Percentiles rank a stretch among this genome's conserved stretches.
These are phyloP conservation scores for Haplosporangium sp. DNA, from an alignment of 371 early-diverging fungal species.

Conservation along the genomic window DNA sequence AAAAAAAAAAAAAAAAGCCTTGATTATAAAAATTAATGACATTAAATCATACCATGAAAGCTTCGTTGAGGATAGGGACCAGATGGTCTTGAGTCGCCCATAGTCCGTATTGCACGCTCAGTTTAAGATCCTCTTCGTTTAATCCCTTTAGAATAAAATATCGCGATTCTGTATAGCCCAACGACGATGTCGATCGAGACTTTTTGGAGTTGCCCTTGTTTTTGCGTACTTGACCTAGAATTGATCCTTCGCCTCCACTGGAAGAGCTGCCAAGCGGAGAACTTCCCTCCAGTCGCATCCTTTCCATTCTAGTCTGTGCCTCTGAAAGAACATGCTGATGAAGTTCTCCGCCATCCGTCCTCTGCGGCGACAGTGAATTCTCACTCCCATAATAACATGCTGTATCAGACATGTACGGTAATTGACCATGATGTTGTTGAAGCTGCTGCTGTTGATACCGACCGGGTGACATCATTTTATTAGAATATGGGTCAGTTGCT, in stretches of 20 bases:
- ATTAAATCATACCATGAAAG: constrained; percentile 55
- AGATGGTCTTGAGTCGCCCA: constrained; percentile 70
- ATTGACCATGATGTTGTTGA: constrained; percentile 14
- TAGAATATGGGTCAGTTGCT: constrained; percentile 26
- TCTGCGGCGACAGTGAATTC: constrained; percentile 9
- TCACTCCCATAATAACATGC: constrained; percentile 20
- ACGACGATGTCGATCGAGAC: constrained; percentile 35
- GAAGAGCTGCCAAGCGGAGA: constrained; percentile 30
- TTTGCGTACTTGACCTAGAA: constrained; percentile 13
- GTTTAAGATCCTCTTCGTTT: constrained; percentile 63
- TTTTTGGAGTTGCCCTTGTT: constrained; percentile 25
- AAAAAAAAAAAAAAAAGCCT: background rate
- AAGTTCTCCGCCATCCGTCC: background rate
- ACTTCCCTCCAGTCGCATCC: constrained; percentile 40
- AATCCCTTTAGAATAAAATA: constrained; percentile 67
- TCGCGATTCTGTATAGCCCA: constrained; percentile 42
- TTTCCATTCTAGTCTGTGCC: constrained; percentile 26
- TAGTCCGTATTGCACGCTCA: constrained; percentile 57
- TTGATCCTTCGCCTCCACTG: constrained; percentile 27
- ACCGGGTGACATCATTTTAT: constrained; percentile 6
- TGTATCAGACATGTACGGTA: constrained; percentile 13
- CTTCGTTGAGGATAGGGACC: constrained; percentile 61
- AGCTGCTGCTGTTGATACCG: constrained; percentile 23
- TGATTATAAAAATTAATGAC: no score
- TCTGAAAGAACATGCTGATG: constrained; percentile 23